A percentile compares a stretch with the other conserved stretches of the same genome.
Conservation (phyloP, 164 flowering plant genomes). For the Sedum album region DNA sequence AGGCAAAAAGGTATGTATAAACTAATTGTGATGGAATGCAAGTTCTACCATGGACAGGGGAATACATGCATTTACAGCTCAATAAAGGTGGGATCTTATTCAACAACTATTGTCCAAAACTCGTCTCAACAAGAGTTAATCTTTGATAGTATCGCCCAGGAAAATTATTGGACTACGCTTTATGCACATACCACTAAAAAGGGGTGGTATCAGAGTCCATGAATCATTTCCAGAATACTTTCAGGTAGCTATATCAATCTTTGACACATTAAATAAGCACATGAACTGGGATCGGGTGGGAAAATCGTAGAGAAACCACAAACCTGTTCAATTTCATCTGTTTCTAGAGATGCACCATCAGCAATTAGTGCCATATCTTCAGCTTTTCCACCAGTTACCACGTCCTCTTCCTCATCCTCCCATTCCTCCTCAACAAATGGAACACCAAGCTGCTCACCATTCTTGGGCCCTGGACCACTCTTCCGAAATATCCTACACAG, state of each 20-base stretch:
- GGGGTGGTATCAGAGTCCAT: no score
- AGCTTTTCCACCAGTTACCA: constrained; percentile 23
- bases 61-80: neutral
- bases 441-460: constrained; percentile 61
- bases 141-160: neutral
- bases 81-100: neutral
- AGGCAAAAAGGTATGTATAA: neutral
- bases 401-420: constrained; percentile 31
- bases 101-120: neutral
- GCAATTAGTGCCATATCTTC: constrained; percentile 16
- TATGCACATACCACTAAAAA: neutral
- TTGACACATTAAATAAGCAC: neutral
- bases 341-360: constrained; percentile 15
- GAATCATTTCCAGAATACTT: neutral
- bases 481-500: constrained; percentile 59
- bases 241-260: neutral
- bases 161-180: no score
- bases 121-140: neutral
- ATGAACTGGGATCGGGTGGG: neutral
- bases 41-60: neutral
- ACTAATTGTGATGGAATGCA: neutral
- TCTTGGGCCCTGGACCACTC: constrained; percentile 67
- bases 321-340: constrained; percentile 38
- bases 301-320: constrained; percentile 8
- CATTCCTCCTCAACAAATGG: constrained; percentile 71